A percentile compares a stretch with the other conserved stretches of the same genome.
Evolutionary conservation across 2,329 filamentous ascomycete genomes (phyloP).

Genomic region (Didymella lethalis): DNA sequence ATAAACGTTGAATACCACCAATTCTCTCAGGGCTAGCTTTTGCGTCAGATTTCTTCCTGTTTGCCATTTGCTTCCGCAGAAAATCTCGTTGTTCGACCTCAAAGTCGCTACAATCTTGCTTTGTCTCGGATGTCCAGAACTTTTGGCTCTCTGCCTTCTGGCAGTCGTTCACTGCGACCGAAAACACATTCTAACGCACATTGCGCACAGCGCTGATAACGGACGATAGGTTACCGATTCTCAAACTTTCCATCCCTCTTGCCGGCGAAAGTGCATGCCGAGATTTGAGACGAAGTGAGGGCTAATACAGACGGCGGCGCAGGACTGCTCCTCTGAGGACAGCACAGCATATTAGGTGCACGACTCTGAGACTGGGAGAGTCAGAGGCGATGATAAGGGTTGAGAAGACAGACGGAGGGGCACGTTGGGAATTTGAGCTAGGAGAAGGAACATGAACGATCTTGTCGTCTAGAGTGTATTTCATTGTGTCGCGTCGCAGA

Average conservation of each 20-base stretch:
- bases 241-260: constrained; percentile 19
- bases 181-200: not conserved
- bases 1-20: not conserved
- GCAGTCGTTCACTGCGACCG: not conserved
- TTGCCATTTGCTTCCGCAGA: not conserved
- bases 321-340: not conserved
- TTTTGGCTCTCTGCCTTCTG: not conserved
- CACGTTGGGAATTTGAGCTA: not conserved
- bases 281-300: not conserved
- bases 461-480: not conserved
- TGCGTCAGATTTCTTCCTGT: not conserved
- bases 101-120: not conserved
- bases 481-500: constrained; percentile 13
- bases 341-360: not conserved
- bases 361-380: not conserved
- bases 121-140: not conserved
- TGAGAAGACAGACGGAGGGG: not conserved
- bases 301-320: not conserved
- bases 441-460: not conserved
- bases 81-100: not conserved
- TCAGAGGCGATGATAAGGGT: not conserved
- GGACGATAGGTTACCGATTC: not conserved
- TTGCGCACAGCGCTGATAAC: not conserved
- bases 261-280: not conserved
- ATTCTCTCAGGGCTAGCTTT: not conserved